Evolutionary conservation across 2,329 filamentous ascomycete species (phyloP).

Genomic region (Paecilomyces variotii): DNA sequence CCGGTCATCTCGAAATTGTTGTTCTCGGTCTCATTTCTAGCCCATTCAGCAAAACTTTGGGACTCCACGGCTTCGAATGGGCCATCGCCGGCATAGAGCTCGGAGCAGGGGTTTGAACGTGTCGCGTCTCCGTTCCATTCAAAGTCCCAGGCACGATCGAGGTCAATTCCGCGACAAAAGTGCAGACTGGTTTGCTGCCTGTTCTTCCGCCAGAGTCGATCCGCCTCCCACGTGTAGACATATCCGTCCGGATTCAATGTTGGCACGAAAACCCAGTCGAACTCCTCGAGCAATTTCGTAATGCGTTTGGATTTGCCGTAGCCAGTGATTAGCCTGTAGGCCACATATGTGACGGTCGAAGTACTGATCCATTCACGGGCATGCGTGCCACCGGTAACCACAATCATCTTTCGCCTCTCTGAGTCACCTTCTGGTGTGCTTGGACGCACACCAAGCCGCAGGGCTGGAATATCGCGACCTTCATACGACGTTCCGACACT

Average conservation of each 20-base stretch:
- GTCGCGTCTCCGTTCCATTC: constrained; percentile 66
- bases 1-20: constrained; percentile 71
- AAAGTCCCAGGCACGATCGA: constrained; percentile 80
- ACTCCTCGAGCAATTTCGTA: constrained; percentile 70
- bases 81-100: constrained; percentile 74
- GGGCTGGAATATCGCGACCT: constrained; percentile 73
- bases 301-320: constrained; percentile 66
- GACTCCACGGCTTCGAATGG: constrained; percentile 82
- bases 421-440: constrained; percentile 37
- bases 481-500: constrained; percentile 81
- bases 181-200: constrained; percentile 68
- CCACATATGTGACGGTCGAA: constrained; percentile 82
- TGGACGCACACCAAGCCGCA: constrained; percentile 62
- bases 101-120: constrained; percentile 75
- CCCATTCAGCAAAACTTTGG: constrained; percentile 69
- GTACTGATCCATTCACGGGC: constrained; percentile 95
- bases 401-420: constrained; percentile 61
- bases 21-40: constrained; percentile 63
- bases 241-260: constrained; percentile 91
- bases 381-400: constrained; percentile 80
- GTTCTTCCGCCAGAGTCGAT: constrained; percentile 93
- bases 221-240: constrained; percentile 83
- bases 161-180: constrained; percentile 80
- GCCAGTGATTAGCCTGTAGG: constrained; percentile 76
- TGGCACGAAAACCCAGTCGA: constrained; percentile 83